Evolutionary conservation across 2,329 filamentous ascomycete genomes (phyloP).

Genomic region (Colletotrichum sp.): DNA sequence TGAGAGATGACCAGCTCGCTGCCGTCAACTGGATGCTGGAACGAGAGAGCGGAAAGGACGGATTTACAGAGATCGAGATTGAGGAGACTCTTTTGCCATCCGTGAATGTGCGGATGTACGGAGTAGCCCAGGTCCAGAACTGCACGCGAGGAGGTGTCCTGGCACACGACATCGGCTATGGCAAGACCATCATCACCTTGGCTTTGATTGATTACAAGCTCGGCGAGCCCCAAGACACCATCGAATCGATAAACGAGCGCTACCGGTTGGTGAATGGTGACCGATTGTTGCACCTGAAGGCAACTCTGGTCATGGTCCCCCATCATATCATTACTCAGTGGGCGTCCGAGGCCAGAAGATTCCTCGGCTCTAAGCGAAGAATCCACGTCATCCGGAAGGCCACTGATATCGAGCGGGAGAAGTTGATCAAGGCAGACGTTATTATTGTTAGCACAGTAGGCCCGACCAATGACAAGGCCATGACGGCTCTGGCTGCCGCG

Average conservation of each 20-base stretch:
- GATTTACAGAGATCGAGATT: conserved; percentile 40
- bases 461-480: not conserved
- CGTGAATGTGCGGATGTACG: conserved; percentile 38
- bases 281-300: conserved; percentile 29
- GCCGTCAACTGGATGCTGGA: conserved; percentile 30
- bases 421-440: conserved; percentile 37
- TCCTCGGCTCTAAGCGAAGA: conserved; percentile 27
- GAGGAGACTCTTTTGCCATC: conserved; percentile 40
- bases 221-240: conserved; percentile 20
- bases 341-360: conserved; percentile 35
- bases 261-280: not conserved
- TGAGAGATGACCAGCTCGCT: conserved; percentile 26
- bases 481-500: conserved; percentile 13
- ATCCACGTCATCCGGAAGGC: conserved; percentile 30
- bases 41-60: conserved; percentile 22
- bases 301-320: conserved; percentile 45
- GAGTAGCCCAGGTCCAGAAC: conserved; percentile 30
- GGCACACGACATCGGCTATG: conserved; percentile 49
- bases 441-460: conserved; percentile 37
- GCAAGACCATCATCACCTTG: conserved; percentile 48
- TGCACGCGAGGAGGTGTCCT: conserved; percentile 41
- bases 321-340: conserved; percentile 45
- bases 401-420: not conserved
- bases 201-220: conserved; percentile 36
- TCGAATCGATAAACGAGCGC: conserved; percentile 22